Evolutionary conservation across 2,329 filamentous ascomycete genomes (phyloP), one percentile per base, ranked within the genome.

Genomic region (Colletotrichum costaricense): DNA sequence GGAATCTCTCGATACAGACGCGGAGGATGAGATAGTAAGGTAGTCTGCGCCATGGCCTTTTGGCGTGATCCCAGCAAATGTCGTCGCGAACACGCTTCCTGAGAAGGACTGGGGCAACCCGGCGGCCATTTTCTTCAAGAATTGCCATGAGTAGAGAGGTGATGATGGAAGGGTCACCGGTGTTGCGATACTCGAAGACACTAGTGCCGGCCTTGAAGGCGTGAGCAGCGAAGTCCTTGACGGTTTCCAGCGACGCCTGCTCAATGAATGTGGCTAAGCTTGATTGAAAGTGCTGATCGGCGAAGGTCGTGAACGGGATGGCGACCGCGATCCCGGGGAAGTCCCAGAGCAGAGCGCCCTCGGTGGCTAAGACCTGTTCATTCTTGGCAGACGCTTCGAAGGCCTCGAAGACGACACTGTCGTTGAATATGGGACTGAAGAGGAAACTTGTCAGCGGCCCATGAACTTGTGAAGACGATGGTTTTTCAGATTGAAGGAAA

Each of bases 31-130:
- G 86, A 88, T 91, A 94, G 63, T 88, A 86, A 0, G 92, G 86
- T 2, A 87, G 87, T 49, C 93, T 83, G 22, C 92, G 84, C 92
- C 92, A 94, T 0, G 91, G 91, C 0, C 83, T 78, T 1, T 85
- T 79, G 0, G 85, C 82, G 1, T 86, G 78, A 0, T 81, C 77
- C 78, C 89, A 86, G 14, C 84, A 85, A 0, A 93, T 87, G n/a
- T 93, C 91, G 63, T 94, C 92, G 0, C 89, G 85, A 0, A 93
- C 86, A 2, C 87, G 84, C 77, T 94, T 94, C 0, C 82, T 82
- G 1, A 93, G 77, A 0, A 83, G 28, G 0, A 80, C 75, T 0
- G 86, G 80, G 1, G 79, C 67, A 0, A 82, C 71, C 0, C 81
- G 75, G 0, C 77, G 68, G 0, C 92, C 92, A 7, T 88, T 83